Percentiles rank a stretch among this genome's conserved stretches.
These are phyloP conservation scores for Diplogelasinospora grovesii DNA, from an alignment of 495 filamentous ascomycete genomes.

Conservation along the genomic window DNA sequence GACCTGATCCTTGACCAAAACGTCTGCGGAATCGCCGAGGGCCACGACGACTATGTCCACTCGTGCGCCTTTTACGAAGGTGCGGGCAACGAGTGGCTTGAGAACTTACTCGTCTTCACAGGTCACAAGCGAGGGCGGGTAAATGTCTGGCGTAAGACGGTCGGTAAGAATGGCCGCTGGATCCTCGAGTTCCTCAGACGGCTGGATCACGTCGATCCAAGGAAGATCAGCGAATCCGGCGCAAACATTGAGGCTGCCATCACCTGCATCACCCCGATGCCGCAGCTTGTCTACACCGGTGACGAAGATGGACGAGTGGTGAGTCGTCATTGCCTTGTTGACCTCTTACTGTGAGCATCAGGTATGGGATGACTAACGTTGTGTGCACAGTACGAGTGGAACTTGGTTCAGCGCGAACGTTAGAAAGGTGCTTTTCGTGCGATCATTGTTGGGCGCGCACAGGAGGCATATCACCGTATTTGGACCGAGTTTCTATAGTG, in stretches of 20 bases:
- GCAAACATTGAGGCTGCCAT: constrained; percentile 75
- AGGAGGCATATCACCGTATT: no score
- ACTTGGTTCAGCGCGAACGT: constrained; percentile 63
- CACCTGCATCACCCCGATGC: constrained; percentile 79
- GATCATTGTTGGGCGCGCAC: not conserved
- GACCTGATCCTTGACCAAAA: constrained; percentile 71
- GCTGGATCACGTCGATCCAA: constrained; percentile 74
- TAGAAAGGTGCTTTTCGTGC: constrained; percentile 21
- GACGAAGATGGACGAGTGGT: constrained; percentile 82
- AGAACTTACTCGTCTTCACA: constrained; percentile 79
- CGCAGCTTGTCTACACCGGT: constrained; percentile 81
- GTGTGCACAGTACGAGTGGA: constrained; percentile 74
- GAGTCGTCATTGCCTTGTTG: no score
- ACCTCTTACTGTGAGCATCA: not conserved
- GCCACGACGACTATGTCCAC: constrained; percentile 60
- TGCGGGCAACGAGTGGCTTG: constrained; percentile 83
- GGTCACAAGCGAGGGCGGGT: constrained; percentile 80
- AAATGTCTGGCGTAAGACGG: constrained; percentile 58
- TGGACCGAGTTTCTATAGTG: no score
- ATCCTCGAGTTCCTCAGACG: constrained; percentile 56
- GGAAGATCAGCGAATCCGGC: constrained; percentile 63
- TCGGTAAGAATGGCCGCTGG: constrained; percentile 39
- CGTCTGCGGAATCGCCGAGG: constrained; percentile 53
- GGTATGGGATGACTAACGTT: not conserved
- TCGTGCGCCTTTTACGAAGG: constrained; percentile 94